A percentile compares a stretch with the other conserved stretches of the same genome.
Evolutionary conservation across 352 stramenopile genomes (phyloP).

Genomic region (Hyaloperonospora arabidopsidis): DNA sequence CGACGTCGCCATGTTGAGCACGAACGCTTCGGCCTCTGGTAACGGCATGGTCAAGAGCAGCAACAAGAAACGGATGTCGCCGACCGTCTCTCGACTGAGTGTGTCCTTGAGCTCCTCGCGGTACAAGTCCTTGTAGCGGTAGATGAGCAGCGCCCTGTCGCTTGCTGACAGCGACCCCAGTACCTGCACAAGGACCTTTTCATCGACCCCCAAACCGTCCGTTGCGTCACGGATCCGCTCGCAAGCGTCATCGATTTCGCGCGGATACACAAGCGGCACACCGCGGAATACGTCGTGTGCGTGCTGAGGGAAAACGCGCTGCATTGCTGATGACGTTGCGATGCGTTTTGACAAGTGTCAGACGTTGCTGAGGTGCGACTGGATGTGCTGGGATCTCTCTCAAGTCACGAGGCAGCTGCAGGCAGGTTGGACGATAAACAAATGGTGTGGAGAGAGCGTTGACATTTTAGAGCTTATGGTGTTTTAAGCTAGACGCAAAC

Average conservation of each 20-base stretch:
- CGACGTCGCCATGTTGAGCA: slow-evolving; percentile 48
- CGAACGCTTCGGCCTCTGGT: slow-evolving; percentile 57
- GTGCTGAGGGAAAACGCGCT: slow-evolving; percentile 33
- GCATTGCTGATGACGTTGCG: slow-evolving; percentile 11
- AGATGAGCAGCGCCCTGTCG: slow-evolving; percentile 51
- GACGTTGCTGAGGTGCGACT: too few relatives aligned
- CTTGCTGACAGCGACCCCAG: slow-evolving; percentile 38
- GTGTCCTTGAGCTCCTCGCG: slow-evolving; percentile 50
- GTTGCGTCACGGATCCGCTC: slow-evolving; percentile 52
- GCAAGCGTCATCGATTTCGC: slow-evolving; percentile 47
- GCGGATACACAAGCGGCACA: slow-evolving; percentile 29
- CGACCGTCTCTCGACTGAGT: slow-evolving; percentile 54
- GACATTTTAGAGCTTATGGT: too few relatives aligned
- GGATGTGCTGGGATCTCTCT: too few relatives aligned
- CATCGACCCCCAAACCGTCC: slow-evolving; percentile 64
- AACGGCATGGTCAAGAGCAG: slow-evolving; percentile 54
- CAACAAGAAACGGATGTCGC: slow-evolving; percentile 62
- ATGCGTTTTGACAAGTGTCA: too few relatives aligned
- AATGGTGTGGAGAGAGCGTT: too few relatives aligned
- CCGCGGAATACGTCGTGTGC: slow-evolving; percentile 33
- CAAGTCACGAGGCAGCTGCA: too few relatives aligned
- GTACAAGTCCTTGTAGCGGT: slow-evolving; percentile 64
- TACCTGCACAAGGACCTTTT: slow-evolving; percentile 45
- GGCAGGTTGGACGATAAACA: too few relatives aligned
- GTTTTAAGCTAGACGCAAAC: too few relatives aligned